phyloP scores from a whole-genome alignment of 1,284 basidiomycete species.

The Boletellus deceptivus region DNA sequence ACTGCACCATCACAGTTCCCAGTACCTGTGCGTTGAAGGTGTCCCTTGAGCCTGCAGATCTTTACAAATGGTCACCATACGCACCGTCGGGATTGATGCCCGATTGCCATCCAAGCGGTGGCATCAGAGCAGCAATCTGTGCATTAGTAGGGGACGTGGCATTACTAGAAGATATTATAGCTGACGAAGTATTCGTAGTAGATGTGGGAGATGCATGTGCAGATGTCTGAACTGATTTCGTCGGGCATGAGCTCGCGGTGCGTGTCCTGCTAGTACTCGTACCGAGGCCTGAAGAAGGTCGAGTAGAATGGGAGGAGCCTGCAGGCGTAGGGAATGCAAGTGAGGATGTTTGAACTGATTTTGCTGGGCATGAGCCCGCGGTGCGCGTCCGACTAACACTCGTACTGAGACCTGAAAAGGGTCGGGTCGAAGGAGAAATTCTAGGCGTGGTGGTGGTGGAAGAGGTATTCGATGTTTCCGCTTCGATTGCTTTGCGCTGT shows the following conservation, averaged over 20 bases:
- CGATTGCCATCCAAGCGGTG: conserved; percentile 48
- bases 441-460: neutral
- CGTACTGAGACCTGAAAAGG: neutral
- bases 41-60: neutral
- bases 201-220: neutral
- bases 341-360: neutral
- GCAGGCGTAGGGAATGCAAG: neutral
- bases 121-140: conserved; percentile 41
- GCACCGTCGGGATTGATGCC: conserved; percentile 55
- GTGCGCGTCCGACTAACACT: neutral
- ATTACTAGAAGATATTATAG: neutral
- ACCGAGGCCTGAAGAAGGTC: neutral
- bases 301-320: neutral
- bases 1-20: conserved; percentile 56
- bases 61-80: neutral
- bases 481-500: conserved; percentile 45
- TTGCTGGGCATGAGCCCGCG: neutral
- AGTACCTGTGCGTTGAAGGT: conserved; percentile 21
- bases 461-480: conserved; percentile 6
- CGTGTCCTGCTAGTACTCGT: neutral
- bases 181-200: conserved; percentile 1
- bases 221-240: neutral
- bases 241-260: neutral
- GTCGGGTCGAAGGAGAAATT: neutral
- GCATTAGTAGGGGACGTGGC: conserved; percentile 19